Evolutionary conservation across 441 rosid species (phyloP).

Genomic region (Metrosideros polymorpha): DNA sequence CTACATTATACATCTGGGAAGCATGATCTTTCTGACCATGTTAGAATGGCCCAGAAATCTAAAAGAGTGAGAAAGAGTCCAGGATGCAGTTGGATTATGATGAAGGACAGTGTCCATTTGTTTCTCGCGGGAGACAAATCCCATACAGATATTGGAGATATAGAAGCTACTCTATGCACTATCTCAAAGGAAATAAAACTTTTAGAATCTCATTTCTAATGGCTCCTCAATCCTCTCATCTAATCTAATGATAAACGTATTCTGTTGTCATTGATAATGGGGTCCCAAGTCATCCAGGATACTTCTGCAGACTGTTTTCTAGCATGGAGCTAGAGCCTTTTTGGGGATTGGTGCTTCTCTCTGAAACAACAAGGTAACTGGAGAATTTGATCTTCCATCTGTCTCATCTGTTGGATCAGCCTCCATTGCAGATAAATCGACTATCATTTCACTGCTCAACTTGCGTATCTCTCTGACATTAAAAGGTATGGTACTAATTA

Average conservation of each 20-base stretch:
- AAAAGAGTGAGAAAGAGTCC: conserved; percentile 56
- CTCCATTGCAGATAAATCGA: neutral
- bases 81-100: conserved; percentile 60
- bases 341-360: neutral
- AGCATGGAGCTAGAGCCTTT: neutral
- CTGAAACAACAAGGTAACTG: neutral
- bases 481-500: neutral
- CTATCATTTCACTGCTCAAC: neutral
- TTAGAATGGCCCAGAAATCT: conserved; percentile 32
- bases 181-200: conserved; percentile 25
- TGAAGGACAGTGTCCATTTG: conserved; percentile 29
- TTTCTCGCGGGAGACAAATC: conserved; percentile 43
- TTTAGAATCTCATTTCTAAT: neutral
- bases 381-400: neutral
- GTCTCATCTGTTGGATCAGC: neutral
- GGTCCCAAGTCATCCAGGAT: neutral
- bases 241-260: neutral
- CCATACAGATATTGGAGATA: conserved; percentile 24
- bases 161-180: conserved; percentile 19
- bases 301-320: neutral
- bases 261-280: neutral
- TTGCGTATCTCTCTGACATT: neutral
- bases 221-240: neutral
- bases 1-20: conserved; percentile 33
- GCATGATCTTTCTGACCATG: conserved; percentile 21